Conservation (phyloP, 345 rosid species). For the Bruguiera sexangula region DNA sequence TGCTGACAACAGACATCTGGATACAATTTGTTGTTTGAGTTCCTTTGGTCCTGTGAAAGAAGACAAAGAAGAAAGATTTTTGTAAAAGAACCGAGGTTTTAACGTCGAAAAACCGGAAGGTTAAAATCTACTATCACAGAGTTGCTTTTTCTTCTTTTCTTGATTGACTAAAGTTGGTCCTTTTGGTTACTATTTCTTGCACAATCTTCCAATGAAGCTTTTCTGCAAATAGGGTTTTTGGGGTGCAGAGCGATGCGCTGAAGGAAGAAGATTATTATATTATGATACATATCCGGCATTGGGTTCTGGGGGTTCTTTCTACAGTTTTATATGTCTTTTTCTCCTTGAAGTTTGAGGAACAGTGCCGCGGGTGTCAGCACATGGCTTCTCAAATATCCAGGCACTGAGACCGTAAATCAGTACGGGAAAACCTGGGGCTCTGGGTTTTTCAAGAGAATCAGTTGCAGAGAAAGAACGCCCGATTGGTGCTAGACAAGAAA, state of each 20-base stretch:
- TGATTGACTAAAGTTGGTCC: too few species aligned
- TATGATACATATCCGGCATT: conserved; percentile 1
- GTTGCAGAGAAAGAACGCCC: conserved; percentile 23
- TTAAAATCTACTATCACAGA: too few species aligned
- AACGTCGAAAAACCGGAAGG: too few species aligned
- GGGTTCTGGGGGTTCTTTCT: neutral
- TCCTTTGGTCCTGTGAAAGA: too few species aligned
- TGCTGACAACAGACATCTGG: too few species aligned
- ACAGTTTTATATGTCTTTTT: conserved; percentile 5
- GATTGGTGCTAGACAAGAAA: conserved; percentile 23
- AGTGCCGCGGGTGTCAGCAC: conserved; percentile 54
- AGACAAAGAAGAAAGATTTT: too few species aligned
- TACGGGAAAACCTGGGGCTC: conserved; percentile 25
- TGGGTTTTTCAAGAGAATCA: conserved; percentile 43
- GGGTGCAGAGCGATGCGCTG: conserved; percentile 20
- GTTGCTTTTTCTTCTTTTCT: too few species aligned
- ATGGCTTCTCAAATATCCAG: conserved; percentile 53
- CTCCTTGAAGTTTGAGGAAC: conserved; percentile 14
- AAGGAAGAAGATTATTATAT: neutral
- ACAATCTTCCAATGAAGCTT: too few species aligned
- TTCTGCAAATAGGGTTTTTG: conserved; percentile 19
- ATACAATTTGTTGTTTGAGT: too few species aligned
- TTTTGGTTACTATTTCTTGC: too few species aligned
- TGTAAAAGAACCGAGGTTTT: too few species aligned
- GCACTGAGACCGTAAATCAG: conserved; percentile 36